A percentile compares a stretch with the other conserved stretches of the same genome.
Evolutionary conservation across 805 yeast species (phyloP).

Genomic region (Starmerella roubikii): DNA sequence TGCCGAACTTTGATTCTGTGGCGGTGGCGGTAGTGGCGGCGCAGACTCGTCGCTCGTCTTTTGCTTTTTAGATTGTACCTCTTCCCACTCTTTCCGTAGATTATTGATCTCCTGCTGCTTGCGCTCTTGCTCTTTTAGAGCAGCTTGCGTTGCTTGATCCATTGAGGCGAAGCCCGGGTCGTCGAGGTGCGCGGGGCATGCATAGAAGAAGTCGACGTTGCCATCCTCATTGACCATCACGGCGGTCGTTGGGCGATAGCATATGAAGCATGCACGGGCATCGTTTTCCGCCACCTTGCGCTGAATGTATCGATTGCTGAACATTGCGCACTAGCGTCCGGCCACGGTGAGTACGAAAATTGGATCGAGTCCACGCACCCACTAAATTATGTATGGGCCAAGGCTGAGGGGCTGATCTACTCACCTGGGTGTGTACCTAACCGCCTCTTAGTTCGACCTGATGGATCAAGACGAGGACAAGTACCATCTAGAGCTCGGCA

Average conservation of each 20-base stretch:
- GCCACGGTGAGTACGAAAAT: too few relatives aligned
- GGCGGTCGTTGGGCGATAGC: constrained; percentile 39
- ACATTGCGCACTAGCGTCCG: too few relatives aligned
- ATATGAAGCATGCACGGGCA: constrained; percentile 36
- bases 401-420: too few relatives aligned
- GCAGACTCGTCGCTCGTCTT: constrained; percentile 14
- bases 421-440: too few relatives aligned
- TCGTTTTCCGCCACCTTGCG: constrained; percentile 35
- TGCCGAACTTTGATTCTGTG: background rate
- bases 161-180: constrained; percentile 37
- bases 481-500: too few relatives aligned
- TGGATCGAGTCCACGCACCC: too few relatives aligned
- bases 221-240: constrained; percentile 38
- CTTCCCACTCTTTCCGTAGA: constrained; percentile 25
- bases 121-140: constrained; percentile 12
- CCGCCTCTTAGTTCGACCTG: too few relatives aligned
- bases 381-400: too few relatives aligned
- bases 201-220: constrained; percentile 38
- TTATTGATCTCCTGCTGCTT: constrained; percentile 25
- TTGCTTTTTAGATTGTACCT: constrained; percentile 11
- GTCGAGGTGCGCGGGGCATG: constrained; percentile 36
- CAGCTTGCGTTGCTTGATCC: constrained; percentile 29
- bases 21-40: background rate
- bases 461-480: too few relatives aligned
- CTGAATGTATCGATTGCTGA: constrained; percentile 33